Evolutionary conservation across 78 protist genomes (phyloP).

Genomic region (Neovahlkampfia damariscottae): DNA sequence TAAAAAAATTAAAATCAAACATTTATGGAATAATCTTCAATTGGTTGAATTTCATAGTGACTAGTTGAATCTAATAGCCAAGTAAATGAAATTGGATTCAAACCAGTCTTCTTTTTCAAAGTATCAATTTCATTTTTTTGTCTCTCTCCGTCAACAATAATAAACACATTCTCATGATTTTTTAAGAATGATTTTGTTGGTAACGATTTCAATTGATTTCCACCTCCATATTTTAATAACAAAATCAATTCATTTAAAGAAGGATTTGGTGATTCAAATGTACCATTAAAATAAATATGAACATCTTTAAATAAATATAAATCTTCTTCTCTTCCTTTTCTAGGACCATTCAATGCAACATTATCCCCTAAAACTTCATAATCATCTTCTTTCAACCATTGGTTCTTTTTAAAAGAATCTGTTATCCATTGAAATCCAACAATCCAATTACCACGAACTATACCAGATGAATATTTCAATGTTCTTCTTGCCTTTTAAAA

Average conservation of each 20-base stretch:
- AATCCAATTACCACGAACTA: not conserved
- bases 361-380: not conserved
- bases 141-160: no score
- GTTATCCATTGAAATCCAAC: not conserved
- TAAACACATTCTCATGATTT: no score
- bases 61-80: no score
- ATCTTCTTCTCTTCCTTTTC: not conserved
- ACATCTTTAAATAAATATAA: no score
- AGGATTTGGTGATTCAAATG: not conserved
- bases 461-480: not conserved
- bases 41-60: no score
- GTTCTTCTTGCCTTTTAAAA: constrained; percentile 1
- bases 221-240: not conserved
- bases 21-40: no score
- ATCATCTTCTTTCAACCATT: not conserved
- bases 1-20: no score
- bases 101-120: no score
- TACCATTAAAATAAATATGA: not conserved
- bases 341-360: not conserved
- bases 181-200: no score
- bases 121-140: no score
- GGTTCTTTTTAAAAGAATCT: not conserved
- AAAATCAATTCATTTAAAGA: not conserved
- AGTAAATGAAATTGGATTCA: no score
- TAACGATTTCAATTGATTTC: not conserved